Evolutionary conservation across 257 asterid genomes (phyloP).

Genomic region (Nicotiana obtusifolia): DNA sequence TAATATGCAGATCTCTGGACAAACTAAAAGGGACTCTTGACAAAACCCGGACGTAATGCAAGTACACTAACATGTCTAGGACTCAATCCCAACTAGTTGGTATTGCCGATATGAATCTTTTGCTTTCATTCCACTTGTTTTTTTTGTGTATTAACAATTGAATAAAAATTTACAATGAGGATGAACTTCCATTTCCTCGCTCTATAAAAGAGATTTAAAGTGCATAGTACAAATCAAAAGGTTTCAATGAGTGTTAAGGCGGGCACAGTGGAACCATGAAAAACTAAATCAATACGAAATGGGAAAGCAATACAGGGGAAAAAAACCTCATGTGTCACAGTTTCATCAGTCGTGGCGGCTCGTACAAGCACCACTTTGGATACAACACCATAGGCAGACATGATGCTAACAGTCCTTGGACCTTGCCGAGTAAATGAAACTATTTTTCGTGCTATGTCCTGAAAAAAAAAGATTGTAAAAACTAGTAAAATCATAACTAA

Average conservation of each 20-base stretch:
- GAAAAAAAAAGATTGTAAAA: constrained; percentile 18
- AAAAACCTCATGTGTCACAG: constrained; percentile 59
- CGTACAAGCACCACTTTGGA: constrained; percentile 54
- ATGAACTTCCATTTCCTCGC: background rate
- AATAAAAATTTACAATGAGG: background rate
- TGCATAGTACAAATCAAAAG: background rate
- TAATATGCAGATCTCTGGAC: no score
- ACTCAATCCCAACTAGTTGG: background rate
- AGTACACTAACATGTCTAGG: no score
- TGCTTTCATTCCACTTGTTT: background rate
- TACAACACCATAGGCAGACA: constrained; percentile 53
- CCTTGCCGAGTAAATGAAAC: constrained; percentile 53
- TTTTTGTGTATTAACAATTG: background rate
- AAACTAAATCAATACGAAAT: background rate
- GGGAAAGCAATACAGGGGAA: background rate
- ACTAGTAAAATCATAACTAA: background rate
- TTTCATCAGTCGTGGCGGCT: constrained; percentile 54
- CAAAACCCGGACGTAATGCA: no score
- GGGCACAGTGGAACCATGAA: background rate
- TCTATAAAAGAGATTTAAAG: background rate
- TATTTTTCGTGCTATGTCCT: constrained; percentile 59
- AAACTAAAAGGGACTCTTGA: no score
- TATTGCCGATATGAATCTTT: background rate
- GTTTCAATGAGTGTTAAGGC: background rate
- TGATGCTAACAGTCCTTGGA: constrained; percentile 48